Conservation (phyloP, 768 basidiomycete genomes). For the Lactifluus rugatus region DNA sequence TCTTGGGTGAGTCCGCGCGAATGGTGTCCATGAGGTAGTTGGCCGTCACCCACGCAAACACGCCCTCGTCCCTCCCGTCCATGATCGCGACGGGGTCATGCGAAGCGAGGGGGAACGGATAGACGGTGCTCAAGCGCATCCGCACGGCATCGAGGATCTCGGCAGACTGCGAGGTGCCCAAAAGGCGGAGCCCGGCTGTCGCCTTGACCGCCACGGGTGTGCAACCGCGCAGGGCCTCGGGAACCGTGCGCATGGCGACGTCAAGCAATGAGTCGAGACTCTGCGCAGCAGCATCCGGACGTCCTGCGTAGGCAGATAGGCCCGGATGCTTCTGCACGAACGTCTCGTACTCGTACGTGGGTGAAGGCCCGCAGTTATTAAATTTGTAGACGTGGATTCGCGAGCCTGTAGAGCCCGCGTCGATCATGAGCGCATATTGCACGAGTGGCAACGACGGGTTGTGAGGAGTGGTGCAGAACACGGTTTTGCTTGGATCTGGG, state of each 20-base stretch:
- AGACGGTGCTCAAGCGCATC: slow-evolving; percentile 42
- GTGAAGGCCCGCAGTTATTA: slow-evolving; percentile 72
- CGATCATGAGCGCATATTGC: slow-evolving; percentile 94
- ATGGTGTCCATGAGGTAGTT: slow-evolving; percentile 84
- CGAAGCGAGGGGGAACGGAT: slow-evolving; percentile 58
- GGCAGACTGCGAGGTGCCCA: slow-evolving; percentile 50
- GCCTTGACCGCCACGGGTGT: slow-evolving; percentile 90
- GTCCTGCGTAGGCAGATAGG: slow-evolving; percentile 50
- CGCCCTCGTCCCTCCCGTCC: slow-evolving; percentile 94
- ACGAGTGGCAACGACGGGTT: slow-evolving; percentile 47
- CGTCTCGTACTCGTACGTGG: slow-evolving; percentile 85
- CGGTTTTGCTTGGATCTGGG: slow-evolving; percentile 61
- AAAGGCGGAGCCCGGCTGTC: slow-evolving; percentile 74
- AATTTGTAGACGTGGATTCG: slow-evolving; percentile 99
- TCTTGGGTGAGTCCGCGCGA: slow-evolving; percentile 38
- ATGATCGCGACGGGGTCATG: slow-evolving; percentile 72
- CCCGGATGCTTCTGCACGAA: slow-evolving; percentile 80
- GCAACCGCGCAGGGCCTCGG: slow-evolving; percentile 51
- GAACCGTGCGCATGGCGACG: slow-evolving; percentile 72
- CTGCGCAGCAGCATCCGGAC: slow-evolving; percentile 62
- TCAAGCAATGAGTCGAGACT: slow-evolving; percentile 73
- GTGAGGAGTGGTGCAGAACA: slow-evolving; percentile 56
- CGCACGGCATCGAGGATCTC: slow-evolving; percentile 73
- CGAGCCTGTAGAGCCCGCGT: slow-evolving; percentile 95
- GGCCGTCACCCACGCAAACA: slow-evolving; percentile 98